These are phyloP conservation scores for Neonectria neomacrospora DNA, from an alignment of 2,329 filamentous ascomycete species.

Conservation along the genomic window DNA sequence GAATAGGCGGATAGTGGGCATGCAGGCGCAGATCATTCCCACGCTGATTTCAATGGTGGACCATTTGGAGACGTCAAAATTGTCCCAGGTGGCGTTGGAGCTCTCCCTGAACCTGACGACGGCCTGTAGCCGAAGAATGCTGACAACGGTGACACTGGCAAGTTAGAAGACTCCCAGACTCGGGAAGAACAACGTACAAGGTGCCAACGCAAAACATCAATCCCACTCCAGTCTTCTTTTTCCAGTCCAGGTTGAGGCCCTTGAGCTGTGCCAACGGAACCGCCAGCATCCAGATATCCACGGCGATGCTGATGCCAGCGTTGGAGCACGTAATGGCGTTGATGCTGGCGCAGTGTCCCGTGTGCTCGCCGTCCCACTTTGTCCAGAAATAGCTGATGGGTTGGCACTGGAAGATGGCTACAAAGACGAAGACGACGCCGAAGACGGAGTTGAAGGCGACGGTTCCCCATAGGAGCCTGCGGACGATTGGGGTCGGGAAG, in stretches of 20 bases:
- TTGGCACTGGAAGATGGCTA: constrained; percentile 61
- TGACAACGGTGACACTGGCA: constrained; percentile 51
- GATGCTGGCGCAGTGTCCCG: constrained; percentile 61
- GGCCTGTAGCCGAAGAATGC: constrained; percentile 50
- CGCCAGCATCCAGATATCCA: constrained; percentile 63
- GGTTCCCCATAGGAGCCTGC: constrained; percentile 56
- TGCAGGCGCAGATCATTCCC: constrained; percentile 53
- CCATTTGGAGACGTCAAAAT: constrained; percentile 48
- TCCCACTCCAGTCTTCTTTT: constrained; percentile 60
- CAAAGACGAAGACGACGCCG: constrained; percentile 55
- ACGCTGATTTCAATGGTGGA: constrained; percentile 54
- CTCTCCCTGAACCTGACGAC: constrained; percentile 47
- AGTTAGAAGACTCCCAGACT: constrained; percentile 7
- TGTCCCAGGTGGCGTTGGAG: constrained; percentile 51
- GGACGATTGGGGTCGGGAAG: constrained; percentile 56
- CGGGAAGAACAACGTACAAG: constrained; percentile 49
- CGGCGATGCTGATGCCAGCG: constrained; percentile 62
- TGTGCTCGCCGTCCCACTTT: constrained; percentile 59
- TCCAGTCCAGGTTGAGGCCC: constrained; percentile 56
- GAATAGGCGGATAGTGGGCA: constrained; percentile 51
- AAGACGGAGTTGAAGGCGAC: constrained; percentile 53
- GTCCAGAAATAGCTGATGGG: constrained; percentile 65
- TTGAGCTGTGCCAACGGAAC: constrained; percentile 60
- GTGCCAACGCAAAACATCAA: constrained; percentile 63
- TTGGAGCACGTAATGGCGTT: constrained; percentile 63